A percentile compares a stretch with the other conserved stretches of the same genome.
These are phyloP conservation scores for Phytophthora tubulina DNA, from an alignment of 352 stramenopile species.

Conservation along the genomic window DNA sequence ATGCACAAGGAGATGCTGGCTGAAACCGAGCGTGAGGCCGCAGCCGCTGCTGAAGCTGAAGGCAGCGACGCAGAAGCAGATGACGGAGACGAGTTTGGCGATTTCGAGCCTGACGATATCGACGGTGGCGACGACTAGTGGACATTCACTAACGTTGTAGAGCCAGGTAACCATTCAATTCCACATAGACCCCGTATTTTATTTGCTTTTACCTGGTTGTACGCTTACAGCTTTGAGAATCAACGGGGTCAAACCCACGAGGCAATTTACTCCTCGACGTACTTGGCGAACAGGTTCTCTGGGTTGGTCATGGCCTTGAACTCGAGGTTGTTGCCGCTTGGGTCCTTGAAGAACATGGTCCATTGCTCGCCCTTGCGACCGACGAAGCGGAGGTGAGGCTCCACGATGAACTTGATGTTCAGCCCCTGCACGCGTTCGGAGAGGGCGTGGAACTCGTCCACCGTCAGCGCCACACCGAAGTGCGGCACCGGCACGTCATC, in stretches of 20 bases:
- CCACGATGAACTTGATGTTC: slow-evolving; percentile 95
- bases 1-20: slow-evolving; percentile 83
- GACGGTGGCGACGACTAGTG: slow-evolving; percentile 59
- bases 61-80: slow-evolving; percentile 46
- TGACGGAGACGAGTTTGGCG: slow-evolving; percentile 56
- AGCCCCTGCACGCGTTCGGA: slow-evolving; percentile 81
- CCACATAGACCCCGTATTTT: slow-evolving; percentile 33
- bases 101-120: slow-evolving; percentile 64
- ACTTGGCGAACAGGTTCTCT: slow-evolving; percentile 99
- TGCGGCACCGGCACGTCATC: slow-evolving; percentile 98
- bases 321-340: slow-evolving; percentile 98
- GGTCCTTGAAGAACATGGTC: slow-evolving; percentile 99
- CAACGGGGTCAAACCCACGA: background rate
- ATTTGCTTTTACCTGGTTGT: slow-evolving; percentile 18
- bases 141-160: background rate
- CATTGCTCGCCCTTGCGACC: slow-evolving; percentile 97
- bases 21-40: slow-evolving; percentile 46
- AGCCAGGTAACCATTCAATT: slow-evolving; percentile 26
- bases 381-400: slow-evolving; percentile 95
- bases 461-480: slow-evolving; percentile 94
- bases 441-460: slow-evolving; percentile 94
- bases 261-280: slow-evolving; percentile 77
- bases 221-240: background rate
- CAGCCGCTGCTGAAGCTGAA: slow-evolving; percentile 38
- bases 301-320: slow-evolving; percentile 99